Conservation (phyloP, 148 eudicot species). For the Rhododendron ferrugineum region DNA sequence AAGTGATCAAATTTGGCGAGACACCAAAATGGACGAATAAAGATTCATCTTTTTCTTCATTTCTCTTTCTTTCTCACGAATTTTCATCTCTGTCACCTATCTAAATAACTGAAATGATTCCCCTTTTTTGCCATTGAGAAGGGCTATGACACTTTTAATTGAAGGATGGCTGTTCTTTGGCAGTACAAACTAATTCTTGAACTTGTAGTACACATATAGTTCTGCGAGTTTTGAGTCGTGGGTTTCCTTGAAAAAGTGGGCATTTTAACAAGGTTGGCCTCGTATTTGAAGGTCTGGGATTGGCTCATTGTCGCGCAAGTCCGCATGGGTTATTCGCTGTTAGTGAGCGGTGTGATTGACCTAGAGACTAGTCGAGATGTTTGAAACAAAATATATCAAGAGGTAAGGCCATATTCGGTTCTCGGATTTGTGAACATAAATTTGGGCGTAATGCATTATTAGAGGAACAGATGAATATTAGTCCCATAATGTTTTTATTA, state of each 20-base stretch:
- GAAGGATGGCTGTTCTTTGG: too few relatives aligned
- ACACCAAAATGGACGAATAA: not conserved
- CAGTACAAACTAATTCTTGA: too few relatives aligned
- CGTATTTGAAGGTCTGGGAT: not conserved
- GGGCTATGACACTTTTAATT: not conserved
- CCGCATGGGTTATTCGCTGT: not conserved
- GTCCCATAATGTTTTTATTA: too few relatives aligned
- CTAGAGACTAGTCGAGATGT: not conserved
- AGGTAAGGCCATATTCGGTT: not conserved
- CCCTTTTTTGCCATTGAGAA: not conserved
- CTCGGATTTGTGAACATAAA: not conserved
- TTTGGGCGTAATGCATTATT: too few relatives aligned
- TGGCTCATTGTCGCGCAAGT: too few relatives aligned
- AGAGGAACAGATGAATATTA: too few relatives aligned
- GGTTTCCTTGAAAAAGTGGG: too few relatives aligned
- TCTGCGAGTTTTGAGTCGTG: too few relatives aligned
- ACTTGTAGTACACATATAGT: too few relatives aligned
- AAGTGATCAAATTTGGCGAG: not conserved
- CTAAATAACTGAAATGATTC: not conserved
- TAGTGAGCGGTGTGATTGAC: not conserved
- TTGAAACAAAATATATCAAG: not conserved
- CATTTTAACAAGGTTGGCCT: too few relatives aligned
- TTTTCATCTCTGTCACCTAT: too few relatives aligned
- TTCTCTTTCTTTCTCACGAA: not conserved
- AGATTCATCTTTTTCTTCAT: not conserved